A percentile compares a stretch with the other conserved stretches of the same genome.
These are phyloP conservation scores for Prosopis cineraria DNA, from an alignment of 306 rosid genomes.

Conservation along the genomic window DNA sequence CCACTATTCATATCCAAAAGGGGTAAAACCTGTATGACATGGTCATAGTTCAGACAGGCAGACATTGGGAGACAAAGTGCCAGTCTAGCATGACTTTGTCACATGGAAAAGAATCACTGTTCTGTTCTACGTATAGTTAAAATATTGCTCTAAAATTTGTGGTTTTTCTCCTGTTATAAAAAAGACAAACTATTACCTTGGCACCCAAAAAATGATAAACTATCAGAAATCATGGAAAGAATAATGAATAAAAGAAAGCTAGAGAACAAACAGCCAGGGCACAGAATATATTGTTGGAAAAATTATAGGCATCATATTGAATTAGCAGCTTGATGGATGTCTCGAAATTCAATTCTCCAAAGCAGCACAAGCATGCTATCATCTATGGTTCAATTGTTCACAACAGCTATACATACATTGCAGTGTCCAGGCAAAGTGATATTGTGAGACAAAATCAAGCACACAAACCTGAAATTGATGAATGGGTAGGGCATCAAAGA, in stretches of 20 bases:
- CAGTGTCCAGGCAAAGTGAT: not conserved
- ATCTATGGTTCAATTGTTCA: conserved; percentile 3
- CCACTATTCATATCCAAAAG: not conserved
- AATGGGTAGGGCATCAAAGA: conserved; percentile 91
- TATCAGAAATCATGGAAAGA: conserved; percentile 16
- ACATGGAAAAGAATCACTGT: not conserved
- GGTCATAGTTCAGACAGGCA: not conserved
- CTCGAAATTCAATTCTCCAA: conserved; percentile 21
- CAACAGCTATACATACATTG: not conserved
- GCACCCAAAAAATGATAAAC: not conserved
- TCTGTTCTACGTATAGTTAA: not conserved
- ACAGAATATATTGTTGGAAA: conserved; percentile 14
- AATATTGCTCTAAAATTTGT: not conserved
- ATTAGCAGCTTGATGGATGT: conserved; percentile 12
- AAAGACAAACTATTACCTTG: not conserved
- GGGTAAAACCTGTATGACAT: not conserved
- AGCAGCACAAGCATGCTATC: conserved; percentile 20
- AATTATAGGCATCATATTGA: not conserved
- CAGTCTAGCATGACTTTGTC: conserved; percentile 1
- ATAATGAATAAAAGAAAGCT: not conserved
- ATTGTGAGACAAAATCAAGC: not conserved
- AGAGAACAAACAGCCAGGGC: conserved; percentile 22
- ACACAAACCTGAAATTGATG: conserved; percentile 89
- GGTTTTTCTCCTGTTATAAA: not conserved
- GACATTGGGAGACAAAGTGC: not conserved